phyloP scores from a whole-genome alignment of 208 protist species.

The Leptomonas pyrrhocoris region DNA sequence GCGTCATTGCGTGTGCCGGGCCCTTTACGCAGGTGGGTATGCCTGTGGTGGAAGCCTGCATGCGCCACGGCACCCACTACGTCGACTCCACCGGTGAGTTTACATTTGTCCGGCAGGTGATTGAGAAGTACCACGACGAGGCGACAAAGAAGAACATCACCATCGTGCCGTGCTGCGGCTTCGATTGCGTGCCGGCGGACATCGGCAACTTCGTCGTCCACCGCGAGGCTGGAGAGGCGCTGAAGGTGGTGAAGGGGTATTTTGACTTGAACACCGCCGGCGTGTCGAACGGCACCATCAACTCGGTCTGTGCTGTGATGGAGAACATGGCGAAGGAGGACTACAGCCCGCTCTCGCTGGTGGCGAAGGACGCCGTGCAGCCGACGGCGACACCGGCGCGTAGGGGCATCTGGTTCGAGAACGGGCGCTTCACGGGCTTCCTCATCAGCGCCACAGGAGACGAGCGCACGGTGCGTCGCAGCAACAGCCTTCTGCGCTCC shows the following conservation, averaged over 20 bases:
- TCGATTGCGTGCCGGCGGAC: slow-evolving; percentile 89
- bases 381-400: slow-evolving; percentile 40
- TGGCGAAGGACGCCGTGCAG: slow-evolving; percentile 38
- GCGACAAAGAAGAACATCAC: slow-evolving; percentile 61
- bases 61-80: slow-evolving; percentile 84
- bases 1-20: slow-evolving; percentile 78
- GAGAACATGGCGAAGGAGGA: slow-evolving; percentile 39
- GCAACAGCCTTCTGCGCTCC: slow-evolving; percentile 68
- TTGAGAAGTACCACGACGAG: slow-evolving; percentile 67
- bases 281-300: slow-evolving; percentile 70
- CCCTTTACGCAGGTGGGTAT: slow-evolving; percentile 86
- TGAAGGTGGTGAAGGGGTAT: slow-evolving; percentile 56
- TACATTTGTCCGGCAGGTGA: slow-evolving; percentile 72
- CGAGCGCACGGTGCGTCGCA: slow-evolving; percentile 82
- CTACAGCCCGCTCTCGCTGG: slow-evolving; percentile 47
- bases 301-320: slow-evolving; percentile 45
- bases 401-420: slow-evolving; percentile 68
- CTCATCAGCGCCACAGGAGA: slow-evolving; percentile 72
- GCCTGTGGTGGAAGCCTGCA: slow-evolving; percentile 87
- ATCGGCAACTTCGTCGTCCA: slow-evolving; percentile 83
- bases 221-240: slow-evolving; percentile 40
- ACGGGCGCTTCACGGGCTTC: slow-evolving; percentile 50
- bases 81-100: slow-evolving; percentile 93
- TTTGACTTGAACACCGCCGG: slow-evolving; percentile 39
- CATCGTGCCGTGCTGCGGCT: slow-evolving; percentile 86